These are phyloP conservation scores for Capronia epimyces DNA, from an alignment of 2,329 filamentous ascomycete species.

Conservation along the genomic window DNA sequence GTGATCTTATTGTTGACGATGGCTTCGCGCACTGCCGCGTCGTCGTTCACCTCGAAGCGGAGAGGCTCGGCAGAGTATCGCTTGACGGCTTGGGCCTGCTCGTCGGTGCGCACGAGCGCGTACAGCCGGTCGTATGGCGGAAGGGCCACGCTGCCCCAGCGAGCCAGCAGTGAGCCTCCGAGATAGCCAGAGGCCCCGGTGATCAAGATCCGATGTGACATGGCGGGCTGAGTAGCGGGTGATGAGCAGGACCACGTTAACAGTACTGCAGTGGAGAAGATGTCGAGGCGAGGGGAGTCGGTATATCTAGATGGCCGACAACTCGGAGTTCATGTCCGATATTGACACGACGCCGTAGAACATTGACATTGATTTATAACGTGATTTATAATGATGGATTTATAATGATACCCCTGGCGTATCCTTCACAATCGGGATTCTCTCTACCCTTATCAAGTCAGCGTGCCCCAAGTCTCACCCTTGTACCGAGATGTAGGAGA, in stretches of 20 bases:
- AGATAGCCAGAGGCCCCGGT: conserved; percentile 52
- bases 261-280: no score
- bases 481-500: no score
- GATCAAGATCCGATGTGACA: conserved; percentile 34
- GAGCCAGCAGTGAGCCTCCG: conserved; percentile 47
- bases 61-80: conserved; percentile 44
- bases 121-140: conserved; percentile 43
- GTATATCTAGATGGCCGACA: no score
- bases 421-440: no score
- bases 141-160: conserved; percentile 34
- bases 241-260: background rate
- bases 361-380: no score
- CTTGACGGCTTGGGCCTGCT: conserved; percentile 44
- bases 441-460: no score
- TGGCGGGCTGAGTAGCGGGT: conserved; percentile 30
- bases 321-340: no score
- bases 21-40: conserved; percentile 33
- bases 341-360: no score
- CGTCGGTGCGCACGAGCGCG: conserved; percentile 44
- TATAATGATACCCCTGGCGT: no score
- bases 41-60: conserved; percentile 37
- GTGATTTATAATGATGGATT: no score
- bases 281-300: no score
- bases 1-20: conserved; percentile 44
- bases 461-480: no score